Evolutionary conservation across 2,329 filamentous ascomycete genomes (phyloP).

Genomic region (Stromatinia cepivora): DNA sequence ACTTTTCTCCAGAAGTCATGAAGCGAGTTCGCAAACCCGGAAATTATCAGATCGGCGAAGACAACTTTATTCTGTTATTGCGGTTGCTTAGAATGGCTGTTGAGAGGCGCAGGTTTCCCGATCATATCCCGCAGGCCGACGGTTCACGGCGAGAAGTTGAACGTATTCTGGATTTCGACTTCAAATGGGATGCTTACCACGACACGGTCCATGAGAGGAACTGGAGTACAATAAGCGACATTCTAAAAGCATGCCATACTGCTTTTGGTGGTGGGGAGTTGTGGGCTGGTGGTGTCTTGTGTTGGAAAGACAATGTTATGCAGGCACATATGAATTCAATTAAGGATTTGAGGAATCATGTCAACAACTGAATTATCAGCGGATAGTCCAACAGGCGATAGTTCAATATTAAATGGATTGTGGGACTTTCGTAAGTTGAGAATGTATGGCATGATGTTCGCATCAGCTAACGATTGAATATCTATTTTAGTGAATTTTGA

Average conservation of each 20-base stretch:
- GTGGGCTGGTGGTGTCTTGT: background rate
- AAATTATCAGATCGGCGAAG: background rate
- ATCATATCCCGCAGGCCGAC: background rate
- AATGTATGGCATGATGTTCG: background rate
- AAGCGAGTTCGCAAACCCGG: background rate
- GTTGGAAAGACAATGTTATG: background rate
- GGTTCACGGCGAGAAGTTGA: background rate
- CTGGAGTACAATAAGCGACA: background rate
- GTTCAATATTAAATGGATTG: background rate
- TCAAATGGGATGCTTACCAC: background rate
- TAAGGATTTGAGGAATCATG: background rate
- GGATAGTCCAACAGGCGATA: background rate
- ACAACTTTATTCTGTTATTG: background rate
- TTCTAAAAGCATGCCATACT: background rate
- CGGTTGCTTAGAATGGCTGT: background rate
- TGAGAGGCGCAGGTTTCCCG: background rate
- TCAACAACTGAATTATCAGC: background rate
- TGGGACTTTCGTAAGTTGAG: background rate
- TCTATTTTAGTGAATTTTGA: background rate
- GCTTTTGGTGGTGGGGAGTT: conserved; percentile 2
- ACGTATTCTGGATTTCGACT: background rate
- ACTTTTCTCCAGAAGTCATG: background rate
- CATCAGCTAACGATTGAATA: background rate
- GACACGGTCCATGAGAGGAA: background rate
- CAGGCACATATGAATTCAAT: background rate